Evolutionary conservation across 257 asterid species (phyloP).

Genomic region (Scutellaria barbata): DNA sequence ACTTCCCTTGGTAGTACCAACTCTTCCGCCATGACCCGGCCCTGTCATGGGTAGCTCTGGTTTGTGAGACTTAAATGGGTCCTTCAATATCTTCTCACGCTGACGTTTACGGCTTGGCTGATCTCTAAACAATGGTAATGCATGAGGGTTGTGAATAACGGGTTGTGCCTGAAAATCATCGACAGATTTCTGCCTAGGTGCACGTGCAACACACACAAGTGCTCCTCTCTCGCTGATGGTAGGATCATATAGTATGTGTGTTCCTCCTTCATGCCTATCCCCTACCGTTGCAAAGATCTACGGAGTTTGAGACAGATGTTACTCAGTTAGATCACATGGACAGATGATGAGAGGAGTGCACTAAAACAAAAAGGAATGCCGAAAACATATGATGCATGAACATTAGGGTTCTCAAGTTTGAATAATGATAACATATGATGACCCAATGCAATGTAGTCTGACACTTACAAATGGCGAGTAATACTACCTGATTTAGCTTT

Average conservation of each 20-base stretch:
- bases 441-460: slow-evolving; percentile 11
- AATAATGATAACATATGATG: not conserved
- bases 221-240: slow-evolving; percentile 94
- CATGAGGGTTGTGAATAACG: slow-evolving; percentile 98
- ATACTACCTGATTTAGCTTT: slow-evolving; percentile 81
- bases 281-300: slow-evolving; percentile 88
- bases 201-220: slow-evolving; percentile 94
- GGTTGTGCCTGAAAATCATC: slow-evolving; percentile 87
- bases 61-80: slow-evolving; percentile 92
- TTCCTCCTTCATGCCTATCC: slow-evolving; percentile 87
- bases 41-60: slow-evolving; percentile 95
- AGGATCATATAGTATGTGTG: slow-evolving; percentile 90
- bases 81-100: slow-evolving; percentile 88
- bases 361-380: slow-evolving; percentile 8
- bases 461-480: not conserved
- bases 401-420: slow-evolving; percentile 18
- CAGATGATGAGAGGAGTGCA: not conserved
- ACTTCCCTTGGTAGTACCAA: slow-evolving; percentile 90
- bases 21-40: slow-evolving; percentile 97
- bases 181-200: slow-evolving; percentile 90
- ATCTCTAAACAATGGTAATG: slow-evolving; percentile 92
- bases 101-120: slow-evolving; percentile 97
- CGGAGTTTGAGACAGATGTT: slow-evolving; percentile 14
- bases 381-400: not conserved
- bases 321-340: no score